phyloP scores from a whole-genome alignment of 2,329 filamentous ascomycete genomes.

The Botrytis sinoallii region DNA sequence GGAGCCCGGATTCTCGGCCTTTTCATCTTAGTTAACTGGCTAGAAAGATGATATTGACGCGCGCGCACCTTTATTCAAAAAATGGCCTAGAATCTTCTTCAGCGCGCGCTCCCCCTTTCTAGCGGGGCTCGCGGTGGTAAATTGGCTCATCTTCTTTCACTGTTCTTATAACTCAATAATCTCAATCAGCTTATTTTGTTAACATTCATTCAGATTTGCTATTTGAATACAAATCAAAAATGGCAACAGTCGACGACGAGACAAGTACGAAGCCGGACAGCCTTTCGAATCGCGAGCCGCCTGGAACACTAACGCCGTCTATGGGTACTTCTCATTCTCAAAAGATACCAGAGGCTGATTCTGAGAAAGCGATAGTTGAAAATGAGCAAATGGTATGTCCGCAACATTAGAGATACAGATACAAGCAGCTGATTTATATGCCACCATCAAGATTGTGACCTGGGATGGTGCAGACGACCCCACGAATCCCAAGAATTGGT shows the following conservation, averaged over 20 bases:
- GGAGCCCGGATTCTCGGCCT: neutral
- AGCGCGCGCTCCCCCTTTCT: neutral
- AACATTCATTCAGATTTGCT: neutral
- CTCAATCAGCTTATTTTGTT: neutral
- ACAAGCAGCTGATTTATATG: neutral
- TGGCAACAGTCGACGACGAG: neutral
- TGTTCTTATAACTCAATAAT: neutral
- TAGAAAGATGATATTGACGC: neutral
- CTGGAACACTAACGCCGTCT: neutral
- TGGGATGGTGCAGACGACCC: slow-evolving; percentile 26
- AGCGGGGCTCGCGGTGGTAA: neutral
- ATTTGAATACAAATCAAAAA: neutral
- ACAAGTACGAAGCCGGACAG: neutral
- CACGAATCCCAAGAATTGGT: slow-evolving; percentile 28
- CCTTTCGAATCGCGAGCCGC: neutral
- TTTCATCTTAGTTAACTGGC: neutral
- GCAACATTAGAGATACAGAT: neutral
- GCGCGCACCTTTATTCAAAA: neutral
- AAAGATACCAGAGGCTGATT: neutral
- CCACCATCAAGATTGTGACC: neutral
- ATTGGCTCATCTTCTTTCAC: neutral
- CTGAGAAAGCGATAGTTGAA: neutral
- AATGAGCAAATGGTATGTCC: neutral
- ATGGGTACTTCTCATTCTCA: neutral
- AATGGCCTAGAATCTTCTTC: neutral